A percentile compares a stretch with the other conserved stretches of the same genome.
Evolutionary conservation across 2,329 filamentous ascomycete species (phyloP).

Genomic region (Blumeria graminis): DNA sequence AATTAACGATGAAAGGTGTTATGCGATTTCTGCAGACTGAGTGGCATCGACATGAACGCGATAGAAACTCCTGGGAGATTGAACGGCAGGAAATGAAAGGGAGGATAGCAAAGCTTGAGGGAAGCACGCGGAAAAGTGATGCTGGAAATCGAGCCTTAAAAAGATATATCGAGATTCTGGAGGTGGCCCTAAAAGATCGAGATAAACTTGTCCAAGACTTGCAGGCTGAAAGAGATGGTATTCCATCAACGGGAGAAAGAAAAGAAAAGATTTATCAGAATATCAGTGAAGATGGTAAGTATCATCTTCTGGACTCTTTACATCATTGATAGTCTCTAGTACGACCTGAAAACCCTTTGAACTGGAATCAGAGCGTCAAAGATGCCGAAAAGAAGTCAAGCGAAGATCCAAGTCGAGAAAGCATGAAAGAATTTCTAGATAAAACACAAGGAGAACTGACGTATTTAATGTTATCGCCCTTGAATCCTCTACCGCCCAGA

Average conservation of each 20-base stretch:
- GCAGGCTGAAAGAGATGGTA: slow-evolving; percentile 20
- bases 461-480: slow-evolving; percentile 42
- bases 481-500: slow-evolving; percentile 38
- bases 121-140: slow-evolving; percentile 66
- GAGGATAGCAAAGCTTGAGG: slow-evolving; percentile 82
- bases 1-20: slow-evolving; percentile 39
- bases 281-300: slow-evolving; percentile 27
- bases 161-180: slow-evolving; percentile 74
- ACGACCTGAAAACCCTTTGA: slow-evolving; percentile 11
- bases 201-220: slow-evolving; percentile 39
- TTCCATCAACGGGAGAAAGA: slow-evolving; percentile 14
- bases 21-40: slow-evolving; percentile 99
- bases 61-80: slow-evolving; percentile 96
- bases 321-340: slow-evolving; percentile 3
- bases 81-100: slow-evolving; percentile 98
- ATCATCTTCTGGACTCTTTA: background rate
- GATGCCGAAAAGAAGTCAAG: slow-evolving; percentile 18
- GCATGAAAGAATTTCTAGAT: slow-evolving; percentile 36
- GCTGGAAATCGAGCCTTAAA: slow-evolving; percentile 71
- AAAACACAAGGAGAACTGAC: slow-evolving; percentile 41
- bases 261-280: slow-evolving; percentile 2
- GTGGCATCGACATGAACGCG: slow-evolving; percentile 96
- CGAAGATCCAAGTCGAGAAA: slow-evolving; percentile 21
- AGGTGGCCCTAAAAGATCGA: slow-evolving; percentile 69
- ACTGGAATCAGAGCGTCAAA: slow-evolving; percentile 20